These are phyloP conservation scores for Coprinopsis strossmayeri DNA, from an alignment of 768 basidiomycete species.

Conservation along the genomic window DNA sequence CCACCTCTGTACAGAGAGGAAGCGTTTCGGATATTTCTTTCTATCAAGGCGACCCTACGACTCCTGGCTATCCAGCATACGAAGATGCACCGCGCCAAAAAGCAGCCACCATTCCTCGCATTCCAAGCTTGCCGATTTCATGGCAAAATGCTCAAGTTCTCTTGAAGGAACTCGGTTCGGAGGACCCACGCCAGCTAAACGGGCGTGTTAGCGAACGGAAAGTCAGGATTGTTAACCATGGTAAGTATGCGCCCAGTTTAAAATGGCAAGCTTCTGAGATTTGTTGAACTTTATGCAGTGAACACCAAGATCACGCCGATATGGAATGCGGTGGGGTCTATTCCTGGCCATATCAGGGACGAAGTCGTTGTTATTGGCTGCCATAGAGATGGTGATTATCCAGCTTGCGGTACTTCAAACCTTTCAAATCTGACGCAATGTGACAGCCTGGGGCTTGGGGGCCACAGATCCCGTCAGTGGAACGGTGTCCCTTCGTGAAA, in stretches of 20 bases:
- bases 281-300: conserved; percentile 33
- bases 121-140: conserved; percentile 87
- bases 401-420: background rate
- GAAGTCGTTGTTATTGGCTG: conserved; percentile 82
- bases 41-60: conserved; percentile 77
- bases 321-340: conserved; percentile 82
- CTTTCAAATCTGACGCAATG: background rate
- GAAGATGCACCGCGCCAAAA: conserved; percentile 63
- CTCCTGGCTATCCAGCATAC: conserved; percentile 85
- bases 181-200: conserved; percentile 13
- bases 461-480: conserved; percentile 74
- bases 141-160: conserved; percentile 74
- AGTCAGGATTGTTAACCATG: conserved; percentile 44
- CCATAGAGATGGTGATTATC: conserved; percentile 65
- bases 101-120: conserved; percentile 59
- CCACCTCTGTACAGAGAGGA: conserved; percentile 77
- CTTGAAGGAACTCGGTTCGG: conserved; percentile 25
- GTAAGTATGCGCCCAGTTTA: conserved; percentile 20
- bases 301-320: conserved; percentile 78
- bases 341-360: conserved; percentile 76
- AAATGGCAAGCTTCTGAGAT: background rate
- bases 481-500: conserved; percentile 66
- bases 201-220: background rate
- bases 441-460: conserved; percentile 37
- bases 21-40: conserved; percentile 64